Conservation (phyloP, 2,329 filamentous ascomycete genomes). For the Didymella sp. region DNA sequence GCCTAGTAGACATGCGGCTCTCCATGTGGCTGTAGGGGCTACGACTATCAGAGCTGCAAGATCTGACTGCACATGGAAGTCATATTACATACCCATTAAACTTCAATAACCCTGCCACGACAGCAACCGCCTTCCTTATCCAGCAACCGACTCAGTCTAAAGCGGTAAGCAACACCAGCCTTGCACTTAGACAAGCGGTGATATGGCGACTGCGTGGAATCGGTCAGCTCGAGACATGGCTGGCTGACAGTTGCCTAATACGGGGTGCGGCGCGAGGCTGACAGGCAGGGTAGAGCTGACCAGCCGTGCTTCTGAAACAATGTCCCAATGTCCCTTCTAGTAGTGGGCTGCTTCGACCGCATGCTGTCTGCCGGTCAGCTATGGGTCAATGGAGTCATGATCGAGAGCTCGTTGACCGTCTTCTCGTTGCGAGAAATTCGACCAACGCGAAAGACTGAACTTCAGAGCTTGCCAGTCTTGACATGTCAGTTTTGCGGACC, state of each 20-base stretch:
- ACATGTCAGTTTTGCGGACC: neutral
- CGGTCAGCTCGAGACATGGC: neutral
- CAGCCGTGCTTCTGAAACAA: neutral
- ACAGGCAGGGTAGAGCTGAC: neutral
- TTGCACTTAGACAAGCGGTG: neutral
- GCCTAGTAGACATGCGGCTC: too few species aligned
- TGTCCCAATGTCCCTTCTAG: neutral
- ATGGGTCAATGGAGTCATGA: neutral
- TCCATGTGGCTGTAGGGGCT: too few species aligned
- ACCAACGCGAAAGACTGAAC: neutral
- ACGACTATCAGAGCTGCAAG: too few species aligned
- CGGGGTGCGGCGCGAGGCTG: neutral
- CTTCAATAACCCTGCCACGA: neutral
- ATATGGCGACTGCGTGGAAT: neutral
- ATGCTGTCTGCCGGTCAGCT: neutral
- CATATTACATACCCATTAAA: neutral
- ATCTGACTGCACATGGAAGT: neutral
- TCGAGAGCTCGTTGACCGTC: neutral
- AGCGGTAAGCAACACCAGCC: neutral
- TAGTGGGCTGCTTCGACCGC: neutral
- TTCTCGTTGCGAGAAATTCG: neutral
- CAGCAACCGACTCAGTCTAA: neutral
- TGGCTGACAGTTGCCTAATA: neutral
- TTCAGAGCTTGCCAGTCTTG: neutral
- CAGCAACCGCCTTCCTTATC: neutral